A percentile compares a stretch with the other conserved stretches of the same genome.
These are phyloP conservation scores for Arthroderma uncinatum DNA, from an alignment of 2,329 filamentous ascomycete species.

Conservation along the genomic window DNA sequence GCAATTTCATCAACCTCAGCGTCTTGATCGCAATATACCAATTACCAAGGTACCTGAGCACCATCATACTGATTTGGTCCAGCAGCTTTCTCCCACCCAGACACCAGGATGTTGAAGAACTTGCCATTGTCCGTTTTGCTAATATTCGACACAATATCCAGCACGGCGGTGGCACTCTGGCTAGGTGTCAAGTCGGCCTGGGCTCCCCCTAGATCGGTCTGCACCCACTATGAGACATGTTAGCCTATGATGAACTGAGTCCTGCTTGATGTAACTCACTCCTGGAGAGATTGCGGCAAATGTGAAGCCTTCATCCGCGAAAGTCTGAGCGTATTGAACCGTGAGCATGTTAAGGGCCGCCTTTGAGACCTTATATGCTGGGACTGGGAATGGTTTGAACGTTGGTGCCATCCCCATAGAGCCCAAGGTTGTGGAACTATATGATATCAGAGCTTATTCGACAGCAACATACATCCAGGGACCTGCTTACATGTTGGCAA, in stretches of 20 bases:
- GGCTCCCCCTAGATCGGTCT: conserved; percentile 32
- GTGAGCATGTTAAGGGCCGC: conserved; percentile 41
- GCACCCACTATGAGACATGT: conserved; percentile 28
- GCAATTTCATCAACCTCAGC: too few species aligned
- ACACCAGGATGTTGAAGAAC: conserved; percentile 33
- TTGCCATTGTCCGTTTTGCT: conserved; percentile 34
- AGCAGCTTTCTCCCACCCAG: conserved; percentile 22
- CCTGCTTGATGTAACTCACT: conserved; percentile 24
- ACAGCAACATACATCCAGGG: neutral
- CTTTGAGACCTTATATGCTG: conserved; percentile 39
- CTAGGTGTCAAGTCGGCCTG: conserved; percentile 31
- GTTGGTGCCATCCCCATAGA: conserved; percentile 25
- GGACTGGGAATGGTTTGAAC: conserved; percentile 19
- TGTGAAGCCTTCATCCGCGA: conserved; percentile 32
- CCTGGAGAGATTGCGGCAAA: conserved; percentile 36
- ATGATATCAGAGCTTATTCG: conserved; percentile 9
- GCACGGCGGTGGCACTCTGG: conserved; percentile 24
- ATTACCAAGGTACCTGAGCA: conserved; percentile 17
- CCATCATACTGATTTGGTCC: conserved; percentile 26
- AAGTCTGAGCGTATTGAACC: conserved; percentile 24
- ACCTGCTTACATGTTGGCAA: conserved; percentile 32
- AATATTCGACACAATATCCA: conserved; percentile 36
- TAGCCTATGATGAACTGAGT: neutral
- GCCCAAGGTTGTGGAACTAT: conserved; percentile 33
- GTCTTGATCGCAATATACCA: too few species aligned